A percentile compares a stretch with the other conserved stretches of the same genome.
Evolutionary conservation across 495 filamentous ascomycete species (phyloP).

Genomic region (Lophiostoma macrostomum): DNA sequence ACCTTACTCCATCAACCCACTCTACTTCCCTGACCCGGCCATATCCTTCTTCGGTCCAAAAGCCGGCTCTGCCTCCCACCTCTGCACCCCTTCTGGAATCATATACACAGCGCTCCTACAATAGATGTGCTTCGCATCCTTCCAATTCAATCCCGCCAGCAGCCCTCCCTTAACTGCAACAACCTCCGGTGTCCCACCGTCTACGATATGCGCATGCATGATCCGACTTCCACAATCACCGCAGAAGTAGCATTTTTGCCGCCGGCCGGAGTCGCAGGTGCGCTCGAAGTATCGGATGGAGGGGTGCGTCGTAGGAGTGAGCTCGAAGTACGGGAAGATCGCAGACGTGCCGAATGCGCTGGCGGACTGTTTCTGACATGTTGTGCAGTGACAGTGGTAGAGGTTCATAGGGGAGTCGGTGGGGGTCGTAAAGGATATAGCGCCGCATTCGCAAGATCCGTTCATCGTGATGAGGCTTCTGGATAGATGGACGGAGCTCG

Average conservation of each 20-base stretch:
- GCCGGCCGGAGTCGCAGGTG: slow-evolving; percentile 20
- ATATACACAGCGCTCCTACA: slow-evolving; percentile 25
- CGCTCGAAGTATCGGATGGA: slow-evolving; percentile 13
- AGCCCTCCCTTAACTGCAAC: slow-evolving; percentile 32
- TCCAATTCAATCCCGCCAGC: slow-evolving; percentile 32
- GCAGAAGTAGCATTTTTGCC: slow-evolving; percentile 34
- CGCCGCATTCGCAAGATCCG: slow-evolving; percentile 62
- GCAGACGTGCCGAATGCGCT: slow-evolving; percentile 67
- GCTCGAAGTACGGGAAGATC: slow-evolving; percentile 55
- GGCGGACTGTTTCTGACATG: slow-evolving; percentile 64
- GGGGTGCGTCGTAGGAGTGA: slow-evolving; percentile 8
- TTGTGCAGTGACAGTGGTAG: slow-evolving; percentile 67
- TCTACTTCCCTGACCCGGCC: too few relatives aligned
- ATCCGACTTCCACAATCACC: slow-evolving; percentile 28
- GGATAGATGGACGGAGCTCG: background rate
- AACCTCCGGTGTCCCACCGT: slow-evolving; percentile 12
- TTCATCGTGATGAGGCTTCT: slow-evolving; percentile 23
- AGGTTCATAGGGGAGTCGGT: slow-evolving; percentile 52
- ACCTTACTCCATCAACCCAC: too few relatives aligned
- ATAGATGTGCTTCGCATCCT: slow-evolving; percentile 24
- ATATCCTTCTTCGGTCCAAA: background rate
- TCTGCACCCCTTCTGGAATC: slow-evolving; percentile 31
- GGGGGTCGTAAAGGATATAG: slow-evolving; percentile 60
- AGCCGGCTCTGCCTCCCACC: slow-evolving; percentile 16
- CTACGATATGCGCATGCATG: slow-evolving; percentile 16